Evolutionary conservation across 2,329 filamentous ascomycete species (phyloP), one percentile per base, ranked within the genome.

Genomic region (Fusarium equiseti): DNA sequence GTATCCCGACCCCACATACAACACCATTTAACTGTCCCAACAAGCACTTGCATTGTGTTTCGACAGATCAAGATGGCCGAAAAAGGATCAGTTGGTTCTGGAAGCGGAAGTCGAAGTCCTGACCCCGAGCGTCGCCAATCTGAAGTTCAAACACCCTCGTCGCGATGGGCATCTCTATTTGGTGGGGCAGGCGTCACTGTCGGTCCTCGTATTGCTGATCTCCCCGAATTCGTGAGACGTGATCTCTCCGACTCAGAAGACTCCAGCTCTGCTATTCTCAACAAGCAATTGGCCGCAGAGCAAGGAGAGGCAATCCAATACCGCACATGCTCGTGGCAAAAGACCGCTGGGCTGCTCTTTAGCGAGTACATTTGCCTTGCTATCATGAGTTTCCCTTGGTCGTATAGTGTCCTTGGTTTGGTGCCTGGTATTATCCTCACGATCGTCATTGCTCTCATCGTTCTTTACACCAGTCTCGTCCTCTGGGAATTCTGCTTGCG

Each of bases 321-420:
- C 79, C 88, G 95, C 66, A 97, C 94, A 42, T 98, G 95, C 82
- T 95, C 91, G 73, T 98, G 95, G 95, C 91, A 93, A 77, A 97
- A 97, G 91, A 97, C 95, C 56, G 94, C 95, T 1, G 94, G 91
- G 2, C 80, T 97, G 73, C 89, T 98, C 54, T 97, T 98, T 82
- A 96, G 93, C 53, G 95, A 98, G 84, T 98, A 98, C 79, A 98
- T 98, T 64, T 97, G 94, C 79, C 83, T 98, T 81, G 79, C 88
- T 63, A 97, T 97, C 78, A 97, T 98, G 94, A 97, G 93, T 53
- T 98, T 98, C 74, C 95, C 95, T 0, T 97, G 92, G 87, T 97
- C 94, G 0, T 98, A 98, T 81, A 93, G 93, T 45, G 83, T 95
- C 29, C 87, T 98, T 10, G 95, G 95, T 10, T 86, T 98, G 18